Conservation (phyloP, 805 yeast genomes). For the Sugiyamaella marilandica region DNA sequence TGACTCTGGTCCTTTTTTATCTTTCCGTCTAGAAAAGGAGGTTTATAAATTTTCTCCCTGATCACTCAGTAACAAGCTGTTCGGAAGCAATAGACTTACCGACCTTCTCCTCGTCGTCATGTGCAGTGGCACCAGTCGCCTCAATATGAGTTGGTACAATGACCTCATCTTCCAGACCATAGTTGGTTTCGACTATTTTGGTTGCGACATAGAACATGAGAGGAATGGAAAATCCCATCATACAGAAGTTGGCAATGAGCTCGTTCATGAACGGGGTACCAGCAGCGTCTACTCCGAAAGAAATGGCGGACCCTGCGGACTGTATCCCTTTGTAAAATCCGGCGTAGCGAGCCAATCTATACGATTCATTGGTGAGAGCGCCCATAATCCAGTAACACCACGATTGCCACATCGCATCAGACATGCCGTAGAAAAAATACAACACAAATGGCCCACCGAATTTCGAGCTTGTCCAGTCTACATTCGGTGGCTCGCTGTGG, state of each 20-base stretch:
- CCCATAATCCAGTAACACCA: slow-evolving; percentile 45
- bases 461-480: slow-evolving; percentile 38
- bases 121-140: neutral
- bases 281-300: slow-evolving; percentile 35
- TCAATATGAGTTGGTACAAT: slow-evolving; percentile 12
- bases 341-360: slow-evolving; percentile 43
- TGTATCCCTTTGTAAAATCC: slow-evolving; percentile 47
- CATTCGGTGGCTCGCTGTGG: slow-evolving; percentile 21
- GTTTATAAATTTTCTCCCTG: neutral
- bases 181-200: slow-evolving; percentile 15
- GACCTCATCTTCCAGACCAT: slow-evolving; percentile 17
- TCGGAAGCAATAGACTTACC: neutral
- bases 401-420: slow-evolving; percentile 45
- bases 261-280: slow-evolving; percentile 19
- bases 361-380: slow-evolving; percentile 44
- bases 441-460: slow-evolving; percentile 49
- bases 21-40: no score
- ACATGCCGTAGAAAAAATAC: slow-evolving; percentile 45
- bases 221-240: slow-evolving; percentile 17
- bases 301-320: slow-evolving; percentile 47
- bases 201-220: slow-evolving; percentile 17
- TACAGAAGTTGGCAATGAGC: slow-evolving; percentile 15
- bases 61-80: neutral
- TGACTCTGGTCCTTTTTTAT: no score
- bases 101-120: neutral